Base-by-base conservation (phyloP, 768 basidiomycete genomes). In the Suillus discolor region DNA sequence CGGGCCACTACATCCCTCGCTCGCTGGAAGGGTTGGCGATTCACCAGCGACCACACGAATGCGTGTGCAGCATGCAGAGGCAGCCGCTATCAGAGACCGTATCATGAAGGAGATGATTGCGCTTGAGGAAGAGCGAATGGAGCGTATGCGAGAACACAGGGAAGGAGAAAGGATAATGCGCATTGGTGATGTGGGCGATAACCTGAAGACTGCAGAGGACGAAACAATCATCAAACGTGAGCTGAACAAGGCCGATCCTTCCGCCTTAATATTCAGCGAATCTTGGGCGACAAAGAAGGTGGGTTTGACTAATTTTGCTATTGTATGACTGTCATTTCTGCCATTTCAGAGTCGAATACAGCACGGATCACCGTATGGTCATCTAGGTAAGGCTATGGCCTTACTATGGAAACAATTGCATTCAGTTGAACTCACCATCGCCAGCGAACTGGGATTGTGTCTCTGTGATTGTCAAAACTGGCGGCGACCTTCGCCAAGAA, bases 91-190 rank as follows among this genome's bases (percentile, higher is more conserved):
- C 70, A 87, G 94, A 18, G 92, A 95, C 70, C 85, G 96, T 25
- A 99, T 99, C 67, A 99, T 99, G 97, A 88, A 92, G 70, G 97
- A 99, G 82, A 99, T 99, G 97, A 82, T 98, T 68, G 84, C 94
- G 28, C 81, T 99, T 34, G 97, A 99, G 78, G 96, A 99, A 74
- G 95, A 99, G 75, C 87, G 97, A 31, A 96, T 99, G 89, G 88
- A 92, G 66, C 86, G 96, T 23, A 98, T 97, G 96, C 84, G 85
- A 65, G 88, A 88, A 70, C 84, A 83, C 67, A 77, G 79, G 15
- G 90, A 92, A 68, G 87, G 85, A 59, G 90, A 92, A 66, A 83
- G 87, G 25, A 87, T 90, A 70, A 82, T 91, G 70, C 80, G 85
- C 53, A 82, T 89, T 72, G 81, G 80, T 51, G 82, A 83, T 57